Base-by-base conservation (phyloP, 1,284 basidiomycete genomes). In the Puccinia brachypodii region DNA sequence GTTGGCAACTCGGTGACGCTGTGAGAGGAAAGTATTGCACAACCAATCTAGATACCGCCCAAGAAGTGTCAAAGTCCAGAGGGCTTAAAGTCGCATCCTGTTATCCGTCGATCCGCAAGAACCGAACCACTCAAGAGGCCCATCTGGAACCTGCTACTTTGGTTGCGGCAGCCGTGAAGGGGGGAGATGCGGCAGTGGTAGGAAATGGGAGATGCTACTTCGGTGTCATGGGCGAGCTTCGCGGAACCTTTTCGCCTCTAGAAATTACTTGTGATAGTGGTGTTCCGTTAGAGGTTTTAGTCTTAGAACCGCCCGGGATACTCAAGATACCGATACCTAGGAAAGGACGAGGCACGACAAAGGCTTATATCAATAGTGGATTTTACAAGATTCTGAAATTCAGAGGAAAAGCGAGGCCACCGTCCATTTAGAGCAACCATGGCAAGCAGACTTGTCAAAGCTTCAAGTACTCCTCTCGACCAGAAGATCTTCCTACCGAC, bases 291-390 rank as follows among this genome's bases (percentile, higher is more conserved):
- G 69, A 53, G 8, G 44, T 72, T 16, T 22, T 72, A 3, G 47
- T 72, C 44, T 13, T 72, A 14, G 69, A 72, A 38, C 69, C 69
- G 19, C 14, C 50, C 9, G 69, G 69, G 25, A 36, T 11, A 13
- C 50, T 72, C 13, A 72, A 53, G 69, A 72, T 72, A 14, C 69
- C 69, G 19, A 53, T 72, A 47, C 69, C 69, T 22, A 28, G 69
- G 1, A 53, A 72, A 53, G 44, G 44, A 13, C 42, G 44, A 28
- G 33, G 44, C 1, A 72, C 42, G 14, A 53, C 69, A 14, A 25
- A 50, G 8, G 40, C 68, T n/a, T 72, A 72, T 25, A 44, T 72
- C 44, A 53, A 25, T 25, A 31, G 28, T 33, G 50, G 28, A 13
- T 50, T 33, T 13, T 71, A 28, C 42, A 31, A 28, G 8, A 71